Conservation (phyloP, 2,329 filamentous ascomycete species). For the Emmonsiellopsis sp. region DNA sequence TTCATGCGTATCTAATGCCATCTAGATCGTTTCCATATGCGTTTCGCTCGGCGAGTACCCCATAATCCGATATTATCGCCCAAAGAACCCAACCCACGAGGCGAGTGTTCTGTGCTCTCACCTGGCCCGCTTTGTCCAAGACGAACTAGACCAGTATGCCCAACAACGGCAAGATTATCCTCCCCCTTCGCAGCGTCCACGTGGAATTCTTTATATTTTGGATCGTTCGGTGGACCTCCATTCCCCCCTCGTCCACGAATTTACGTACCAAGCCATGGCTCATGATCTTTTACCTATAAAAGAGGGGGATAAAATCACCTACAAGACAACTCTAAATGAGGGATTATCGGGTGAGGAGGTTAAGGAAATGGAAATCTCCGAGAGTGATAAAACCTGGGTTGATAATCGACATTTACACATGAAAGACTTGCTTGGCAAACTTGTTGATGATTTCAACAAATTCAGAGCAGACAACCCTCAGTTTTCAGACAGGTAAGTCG, state of each 20-base stretch:
- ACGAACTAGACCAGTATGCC: constrained; percentile 82
- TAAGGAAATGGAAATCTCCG: constrained; percentile 84
- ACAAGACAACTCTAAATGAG: constrained; percentile 69
- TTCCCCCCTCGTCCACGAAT: constrained; percentile 84
- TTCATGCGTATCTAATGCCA: neutral
- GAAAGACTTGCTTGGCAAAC: constrained; percentile 92
- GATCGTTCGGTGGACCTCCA: constrained; percentile 89
- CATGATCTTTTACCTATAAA: constrained; percentile 84
- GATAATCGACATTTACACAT: constrained; percentile 92
- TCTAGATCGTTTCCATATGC: constrained; percentile 73
- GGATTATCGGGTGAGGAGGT: constrained; percentile 61
- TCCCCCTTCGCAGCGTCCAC: constrained; percentile 60
- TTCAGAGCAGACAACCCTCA: constrained; percentile 89
- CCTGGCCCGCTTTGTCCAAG: constrained; percentile 81
- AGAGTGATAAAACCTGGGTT: constrained; percentile 91
- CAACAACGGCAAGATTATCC: constrained; percentile 79
- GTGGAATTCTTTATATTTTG: constrained; percentile 74
- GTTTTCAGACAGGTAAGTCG: constrained; percentile 60
- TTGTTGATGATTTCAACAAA: constrained; percentile 85
- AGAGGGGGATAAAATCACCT: constrained; percentile 81
- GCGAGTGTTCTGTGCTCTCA: constrained; percentile 80
- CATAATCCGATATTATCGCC: constrained; percentile 82
- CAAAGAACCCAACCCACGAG: constrained; percentile 67
- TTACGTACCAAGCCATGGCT: constrained; percentile 98
- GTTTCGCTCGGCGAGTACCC: constrained; percentile 91